Conservation (phyloP, 495 filamentous ascomycete genomes). For the Astrothelium subdiscretum region DNA sequence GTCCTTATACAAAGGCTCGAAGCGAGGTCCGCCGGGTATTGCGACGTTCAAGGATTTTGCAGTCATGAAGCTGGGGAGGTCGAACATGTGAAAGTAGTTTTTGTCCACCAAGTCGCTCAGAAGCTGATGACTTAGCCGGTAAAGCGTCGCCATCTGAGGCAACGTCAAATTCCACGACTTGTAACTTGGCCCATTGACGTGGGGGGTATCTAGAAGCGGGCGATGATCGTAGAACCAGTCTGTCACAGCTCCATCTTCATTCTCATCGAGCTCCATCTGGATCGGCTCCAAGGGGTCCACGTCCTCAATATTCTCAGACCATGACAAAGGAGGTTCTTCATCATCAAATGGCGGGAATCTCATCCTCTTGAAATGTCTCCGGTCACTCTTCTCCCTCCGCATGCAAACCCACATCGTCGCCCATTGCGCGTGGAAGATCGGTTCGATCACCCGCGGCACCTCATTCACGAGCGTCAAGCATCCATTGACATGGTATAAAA, state of each 20-base stretch:
- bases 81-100: constrained; percentile 98
- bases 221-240: constrained; percentile 99
- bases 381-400: constrained; percentile 94
- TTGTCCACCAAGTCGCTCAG: constrained; percentile 87
- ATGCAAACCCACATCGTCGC: constrained; percentile 99
- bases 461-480: constrained; percentile 97
- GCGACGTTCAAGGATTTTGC: constrained; percentile 97
- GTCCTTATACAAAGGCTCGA: constrained; percentile 97
- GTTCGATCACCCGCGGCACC: constrained; percentile 92
- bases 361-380: constrained; percentile 97
- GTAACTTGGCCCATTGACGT: constrained; percentile 95
- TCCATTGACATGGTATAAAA: constrained; percentile 96
- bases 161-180: constrained; percentile 90
- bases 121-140: constrained; percentile 82
- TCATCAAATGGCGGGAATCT: constrained; percentile 98
- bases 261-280: constrained; percentile 95
- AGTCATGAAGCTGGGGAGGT: constrained; percentile 86
- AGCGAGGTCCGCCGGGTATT: constrained; percentile 90
- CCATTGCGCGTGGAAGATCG: constrained; percentile 98
- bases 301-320: constrained; percentile 98
- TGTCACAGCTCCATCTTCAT: constrained; percentile 81
- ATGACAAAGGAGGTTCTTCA: constrained; percentile 93
- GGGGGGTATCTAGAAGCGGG: constrained; percentile 79
- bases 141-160: constrained; percentile 91
- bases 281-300: constrained; percentile 97